These are phyloP conservation scores for Chondrus crispus DNA, from an alignment of 23 red algal species.

Conservation along the genomic window DNA sequence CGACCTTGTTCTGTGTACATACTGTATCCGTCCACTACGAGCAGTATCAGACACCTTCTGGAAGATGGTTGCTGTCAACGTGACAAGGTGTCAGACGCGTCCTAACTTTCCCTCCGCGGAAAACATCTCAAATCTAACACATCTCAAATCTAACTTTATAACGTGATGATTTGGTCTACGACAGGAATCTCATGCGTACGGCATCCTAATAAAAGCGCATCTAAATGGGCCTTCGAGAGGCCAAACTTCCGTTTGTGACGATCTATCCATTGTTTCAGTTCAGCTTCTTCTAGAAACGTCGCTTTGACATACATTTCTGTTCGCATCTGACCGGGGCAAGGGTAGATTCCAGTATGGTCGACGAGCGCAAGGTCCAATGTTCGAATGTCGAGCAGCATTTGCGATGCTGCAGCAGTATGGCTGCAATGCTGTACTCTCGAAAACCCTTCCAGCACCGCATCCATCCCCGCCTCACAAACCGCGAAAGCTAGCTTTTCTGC, in stretches of 20 bases:
- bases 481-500: not conserved
- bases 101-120: too few species aligned
- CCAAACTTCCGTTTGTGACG: not conserved
- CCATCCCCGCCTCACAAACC: not conserved
- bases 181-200: not conserved
- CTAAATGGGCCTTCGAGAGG: not conserved
- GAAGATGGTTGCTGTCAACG: too few species aligned
- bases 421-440: not conserved
- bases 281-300: not conserved
- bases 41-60: too few species aligned
- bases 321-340: not conserved
- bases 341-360: not conserved
- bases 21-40: too few species aligned
- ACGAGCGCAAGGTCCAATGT: not conserved
- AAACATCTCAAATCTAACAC: too few species aligned
- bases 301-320: slow-evolving; percentile 6
- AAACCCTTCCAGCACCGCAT: not conserved
- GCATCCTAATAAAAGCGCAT: not conserved
- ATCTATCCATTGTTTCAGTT: not conserved
- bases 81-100: too few species aligned
- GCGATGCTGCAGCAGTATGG: not conserved
- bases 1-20: too few species aligned
- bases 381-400: not conserved
- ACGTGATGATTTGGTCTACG: not conserved
- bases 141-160: too few species aligned